A percentile compares a stretch with the other conserved stretches of the same genome.
These are phyloP conservation scores for Alternaria atra DNA, from an alignment of 2,329 filamentous ascomycete species.

Conservation along the genomic window DNA sequence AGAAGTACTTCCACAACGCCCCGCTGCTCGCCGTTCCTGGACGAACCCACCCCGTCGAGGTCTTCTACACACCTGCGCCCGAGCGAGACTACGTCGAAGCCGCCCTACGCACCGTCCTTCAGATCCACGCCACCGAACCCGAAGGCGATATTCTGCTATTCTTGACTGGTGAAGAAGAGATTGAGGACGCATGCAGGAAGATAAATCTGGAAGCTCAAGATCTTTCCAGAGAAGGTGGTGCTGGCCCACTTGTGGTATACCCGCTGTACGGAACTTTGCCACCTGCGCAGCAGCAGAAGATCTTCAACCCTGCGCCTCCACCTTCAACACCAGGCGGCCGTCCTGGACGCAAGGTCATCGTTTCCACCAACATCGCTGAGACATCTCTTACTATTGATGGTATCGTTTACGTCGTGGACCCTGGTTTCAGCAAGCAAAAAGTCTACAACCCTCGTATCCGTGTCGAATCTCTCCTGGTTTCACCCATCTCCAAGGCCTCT, in stretches of 20 bases:
- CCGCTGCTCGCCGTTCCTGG: conserved; percentile 93
- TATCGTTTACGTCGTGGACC: conserved; percentile 99
- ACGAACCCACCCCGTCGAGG: conserved; percentile 94
- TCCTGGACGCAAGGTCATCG: conserved; percentile 91
- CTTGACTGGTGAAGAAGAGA: conserved; percentile 97
- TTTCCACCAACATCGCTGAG: conserved; percentile 98
- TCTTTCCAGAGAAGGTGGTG: conserved; percentile 88
- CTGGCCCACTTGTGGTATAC: conserved; percentile 88
- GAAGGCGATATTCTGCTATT: conserved; percentile 95
- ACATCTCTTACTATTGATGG: conserved; percentile 97
- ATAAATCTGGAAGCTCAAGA: conserved; percentile 91
- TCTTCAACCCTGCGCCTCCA: conserved; percentile 88
- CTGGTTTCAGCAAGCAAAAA: conserved; percentile 99
- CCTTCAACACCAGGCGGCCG: conserved; percentile 77
- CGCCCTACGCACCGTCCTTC: conserved; percentile 89
- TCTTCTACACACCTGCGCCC: conserved; percentile 96
- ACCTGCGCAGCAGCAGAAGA: conserved; percentile 90
- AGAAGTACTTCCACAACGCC: conserved; percentile 94
- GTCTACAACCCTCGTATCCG: conserved; percentile 97
- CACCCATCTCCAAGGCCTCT: conserved; percentile 96
- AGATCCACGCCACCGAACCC: conserved; percentile 92
- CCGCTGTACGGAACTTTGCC: conserved; percentile 94
- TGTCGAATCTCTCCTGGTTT: conserved; percentile 96
- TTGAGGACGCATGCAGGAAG: conserved; percentile 94
- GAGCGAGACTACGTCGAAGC: conserved; percentile 98